Evolutionary conservation across 2,329 filamentous ascomycete genomes (phyloP), one percentile per base, ranked within the genome.

Genomic region (Lecanosticta acicola): DNA sequence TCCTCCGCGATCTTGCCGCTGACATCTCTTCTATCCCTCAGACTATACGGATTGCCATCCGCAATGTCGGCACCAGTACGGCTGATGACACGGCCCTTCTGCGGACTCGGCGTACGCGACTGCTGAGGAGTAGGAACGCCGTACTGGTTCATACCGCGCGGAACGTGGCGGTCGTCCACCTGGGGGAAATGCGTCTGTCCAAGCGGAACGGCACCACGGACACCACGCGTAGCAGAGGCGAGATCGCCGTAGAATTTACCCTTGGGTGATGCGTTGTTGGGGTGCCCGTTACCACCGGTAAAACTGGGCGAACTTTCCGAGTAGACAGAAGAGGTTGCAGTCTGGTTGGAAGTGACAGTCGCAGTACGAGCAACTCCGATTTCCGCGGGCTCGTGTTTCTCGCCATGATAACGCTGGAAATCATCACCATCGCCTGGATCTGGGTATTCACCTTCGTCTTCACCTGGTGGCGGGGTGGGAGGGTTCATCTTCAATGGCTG

Each of bases 1-100:
- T 90, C 85, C 63, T 89, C 85, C 0, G 76, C 84, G 45, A 81
- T 66, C 70, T 85, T 87, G 1, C 85, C 85, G 60, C 84, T 88
- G 2, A 87, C 83, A 50, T 84, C 80, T 37, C 83, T 69, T 38
- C 76, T 69, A 14, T 66, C 69, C 51, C 45, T 65, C 24, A 41
- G 59, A 42, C 48, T 63, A 50, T 37, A 44, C 48, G 3, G 57
- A 60, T 9, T 56, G 67, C 48, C 56, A 45, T 68, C 69, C 16
- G 66, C 61, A 45, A 72, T 68, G 41, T 76, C 73, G 3, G 71
- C 68, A 3, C 73, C 73, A 3, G 66, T 68, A 32, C 71, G 59
- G 49, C 71, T 74, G 1, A 75, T 60, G 1, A 75, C 72, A 14
- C 72, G 59, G 52, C 43, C 64, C 36, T 58, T 54, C 34, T 53